These are phyloP conservation scores for Ananas comosus DNA, from an alignment of 176 grass and related monocot genomes.

Conservation along the genomic window DNA sequence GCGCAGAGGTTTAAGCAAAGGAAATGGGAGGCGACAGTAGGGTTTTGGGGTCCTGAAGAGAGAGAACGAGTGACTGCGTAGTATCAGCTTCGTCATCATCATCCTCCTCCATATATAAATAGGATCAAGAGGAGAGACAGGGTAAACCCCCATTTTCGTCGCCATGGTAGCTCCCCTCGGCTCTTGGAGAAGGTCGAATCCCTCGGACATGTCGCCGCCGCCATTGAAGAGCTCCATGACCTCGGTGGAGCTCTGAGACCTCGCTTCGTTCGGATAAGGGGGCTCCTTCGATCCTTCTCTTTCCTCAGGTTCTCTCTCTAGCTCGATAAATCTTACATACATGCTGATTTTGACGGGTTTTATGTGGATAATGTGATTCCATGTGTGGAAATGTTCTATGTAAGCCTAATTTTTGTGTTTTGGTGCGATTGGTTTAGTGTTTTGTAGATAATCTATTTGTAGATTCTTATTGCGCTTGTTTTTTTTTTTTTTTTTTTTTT, in stretches of 20 bases:
- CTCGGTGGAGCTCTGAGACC: neutral
- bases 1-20: slow-evolving; percentile 19
- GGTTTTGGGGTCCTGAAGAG: slow-evolving; percentile 23
- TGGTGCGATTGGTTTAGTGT: too few species aligned
- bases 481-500: too few species aligned
- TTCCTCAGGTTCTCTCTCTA: slow-evolving; percentile 6
- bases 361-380: neutral
- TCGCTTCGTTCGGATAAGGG: neutral
- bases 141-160: neutral
- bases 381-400: too few species aligned
- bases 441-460: too few species aligned
- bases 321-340: neutral
- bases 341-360: neutral
- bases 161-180: slow-evolving; percentile 9
- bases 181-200: neutral
- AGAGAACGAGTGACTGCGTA: neutral
- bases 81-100: slow-evolving; percentile 3
- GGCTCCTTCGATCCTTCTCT: neutral
- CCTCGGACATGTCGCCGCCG: neutral
- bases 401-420: too few species aligned
- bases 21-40: slow-evolving; percentile 13
- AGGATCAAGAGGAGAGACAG: neutral
- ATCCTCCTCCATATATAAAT: slow-evolving; percentile 3
- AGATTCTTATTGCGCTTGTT: too few species aligned
- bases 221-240: neutral